Conservation (phyloP, 805 yeast species). For the Candida silvicultrix region DNA sequence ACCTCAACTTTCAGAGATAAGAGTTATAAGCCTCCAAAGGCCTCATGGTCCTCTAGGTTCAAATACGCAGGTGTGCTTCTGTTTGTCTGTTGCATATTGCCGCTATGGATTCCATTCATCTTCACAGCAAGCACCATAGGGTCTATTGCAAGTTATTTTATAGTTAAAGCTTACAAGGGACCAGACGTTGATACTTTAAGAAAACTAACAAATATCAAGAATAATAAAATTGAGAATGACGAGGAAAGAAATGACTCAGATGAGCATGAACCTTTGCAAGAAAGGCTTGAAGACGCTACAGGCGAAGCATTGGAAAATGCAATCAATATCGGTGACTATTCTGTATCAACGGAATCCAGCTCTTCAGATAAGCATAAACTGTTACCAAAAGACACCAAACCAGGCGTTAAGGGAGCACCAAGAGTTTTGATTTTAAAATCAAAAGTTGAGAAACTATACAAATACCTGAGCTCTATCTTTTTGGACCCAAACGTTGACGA, state of each 20-base stretch:
- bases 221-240: slow-evolving; percentile 2
- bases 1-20: slow-evolving; percentile 21
- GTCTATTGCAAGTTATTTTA: slow-evolving; percentile 32
- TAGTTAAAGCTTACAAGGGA: slow-evolving; percentile 27
- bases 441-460: background rate
- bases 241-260: slow-evolving; percentile 2
- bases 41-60: slow-evolving; percentile 13
- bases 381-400: background rate
- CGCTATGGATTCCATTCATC: slow-evolving; percentile 46
- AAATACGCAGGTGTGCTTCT: slow-evolving; percentile 20
- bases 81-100: slow-evolving; percentile 24
- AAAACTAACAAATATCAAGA: background rate
- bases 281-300: slow-evolving; percentile 18
- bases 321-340: slow-evolving; percentile 17
- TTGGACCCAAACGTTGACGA: slow-evolving; percentile 8
- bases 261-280: slow-evolving; percentile 5
- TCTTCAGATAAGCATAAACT: background rate
- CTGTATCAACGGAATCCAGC: slow-evolving; percentile 11
- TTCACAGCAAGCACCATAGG: slow-evolving; percentile 27
- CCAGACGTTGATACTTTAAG: slow-evolving; percentile 7
- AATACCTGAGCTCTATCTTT: slow-evolving; percentile 1
- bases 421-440: background rate
- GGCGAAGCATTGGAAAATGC: slow-evolving; percentile 20
- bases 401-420: background rate
- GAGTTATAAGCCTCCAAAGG: slow-evolving; percentile 1